Evolutionary conservation across 257 asterid genomes (phyloP), one percentile per base, ranked within the genome.

Genomic region (Solanum stenotomum): DNA sequence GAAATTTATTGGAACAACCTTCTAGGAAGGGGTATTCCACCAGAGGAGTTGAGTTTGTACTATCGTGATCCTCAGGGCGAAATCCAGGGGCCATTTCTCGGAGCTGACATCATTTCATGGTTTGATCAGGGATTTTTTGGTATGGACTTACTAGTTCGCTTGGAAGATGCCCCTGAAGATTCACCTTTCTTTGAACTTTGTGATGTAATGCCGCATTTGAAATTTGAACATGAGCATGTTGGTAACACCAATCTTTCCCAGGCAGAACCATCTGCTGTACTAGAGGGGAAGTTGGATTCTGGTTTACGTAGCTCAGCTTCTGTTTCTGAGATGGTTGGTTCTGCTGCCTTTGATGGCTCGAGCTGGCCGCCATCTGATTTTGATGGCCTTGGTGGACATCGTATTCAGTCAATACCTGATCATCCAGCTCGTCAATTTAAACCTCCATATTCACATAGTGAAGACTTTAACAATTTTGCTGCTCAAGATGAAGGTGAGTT

Each of bases 81-180:
- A 89, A 91, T 93, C 89, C 99, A 96, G 93, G 99, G 99, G 35
- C 99, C 99, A 63, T 97, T 97, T 90, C n/a, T 95, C 34, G 99
- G 99, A 31, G 93, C 91, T 89, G 99, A 97, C 90, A 90, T 97
- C 70, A 96, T 97, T 78, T 93, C 98, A 38, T 97, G 99, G 99
- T 96, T 96, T 89, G 99, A 97, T 89, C 92, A 97, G 49, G 99
- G 98, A 79, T 97, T 95, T 90, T 97, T 97, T 94, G 99, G 99
- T 88, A 92, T 95, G 23, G 99, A 97, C 31, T 93, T 97, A 93
- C 95, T 89, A 89, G 99, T 97, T 87, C 99, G 99, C 16, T 70
- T 94, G 84, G 98, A 95, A 84, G 89, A 84, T 89, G 95, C 98
- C 35, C 95, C 97, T 20, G 87, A 91, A 31, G 96, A 95, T 71